These are phyloP conservation scores for Aspergillus fumigatiaffinis DNA, from an alignment of 2,329 filamentous ascomycete species.

Conservation along the genomic window DNA sequence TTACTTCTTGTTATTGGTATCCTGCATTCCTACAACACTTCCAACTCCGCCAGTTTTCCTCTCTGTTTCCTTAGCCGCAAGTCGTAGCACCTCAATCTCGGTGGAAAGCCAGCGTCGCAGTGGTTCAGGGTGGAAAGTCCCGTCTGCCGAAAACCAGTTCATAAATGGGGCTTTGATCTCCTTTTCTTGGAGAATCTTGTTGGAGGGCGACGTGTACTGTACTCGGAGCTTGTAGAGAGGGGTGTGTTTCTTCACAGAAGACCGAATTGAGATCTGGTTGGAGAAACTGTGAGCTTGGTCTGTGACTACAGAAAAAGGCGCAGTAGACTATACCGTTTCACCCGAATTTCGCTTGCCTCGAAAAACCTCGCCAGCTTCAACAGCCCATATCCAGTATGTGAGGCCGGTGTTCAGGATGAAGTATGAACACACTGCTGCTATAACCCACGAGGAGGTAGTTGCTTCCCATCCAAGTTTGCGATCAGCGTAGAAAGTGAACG, in stretches of 20 bases:
- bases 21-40: slow-evolving; percentile 14
- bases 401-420: slow-evolving; percentile 72
- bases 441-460: slow-evolving; percentile 73
- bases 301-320: background rate
- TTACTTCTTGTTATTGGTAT: slow-evolving; percentile 15
- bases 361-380: slow-evolving; percentile 81
- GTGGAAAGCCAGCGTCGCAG: slow-evolving; percentile 60
- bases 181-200: slow-evolving; percentile 41
- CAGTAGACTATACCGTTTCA: slow-evolving; percentile 50
- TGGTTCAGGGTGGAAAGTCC: slow-evolving; percentile 57
- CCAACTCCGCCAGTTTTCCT: slow-evolving; percentile 27
- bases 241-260: slow-evolving; percentile 71
- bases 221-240: slow-evolving; percentile 76
- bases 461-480: slow-evolving; percentile 84
- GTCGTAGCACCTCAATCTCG: slow-evolving; percentile 53
- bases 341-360: slow-evolving; percentile 67
- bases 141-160: slow-evolving; percentile 56
- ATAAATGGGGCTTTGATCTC: slow-evolving; percentile 56
- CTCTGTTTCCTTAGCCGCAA: slow-evolving; percentile 42
- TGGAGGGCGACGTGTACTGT: slow-evolving; percentile 36
- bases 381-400: slow-evolving; percentile 77
- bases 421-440: slow-evolving; percentile 74
- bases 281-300: slow-evolving; percentile 2
- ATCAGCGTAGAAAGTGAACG: slow-evolving; percentile 83
- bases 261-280: slow-evolving; percentile 66